Conservation (phyloP, 73 alveolate genomes). For the Paramecium tetraurelia region DNA sequence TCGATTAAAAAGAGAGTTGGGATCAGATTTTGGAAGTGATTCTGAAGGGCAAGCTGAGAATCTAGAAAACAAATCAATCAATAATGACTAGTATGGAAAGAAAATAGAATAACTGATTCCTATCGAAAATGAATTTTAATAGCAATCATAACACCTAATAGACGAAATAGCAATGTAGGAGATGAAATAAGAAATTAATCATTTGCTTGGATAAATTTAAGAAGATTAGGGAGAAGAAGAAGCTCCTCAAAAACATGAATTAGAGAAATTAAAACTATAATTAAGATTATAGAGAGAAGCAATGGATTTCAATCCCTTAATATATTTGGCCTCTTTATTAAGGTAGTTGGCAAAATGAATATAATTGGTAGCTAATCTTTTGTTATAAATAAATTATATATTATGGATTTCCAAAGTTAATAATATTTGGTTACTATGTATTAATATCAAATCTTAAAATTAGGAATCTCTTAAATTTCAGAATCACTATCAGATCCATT, state of each 20-base stretch:
- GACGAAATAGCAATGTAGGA: conserved; percentile 26
- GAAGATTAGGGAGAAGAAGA: conserved; percentile 50
- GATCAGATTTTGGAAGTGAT: neutral
- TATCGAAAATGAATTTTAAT: neutral
- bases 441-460: neutral
- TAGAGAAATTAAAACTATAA: conserved; percentile 35
- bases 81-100: neutral
- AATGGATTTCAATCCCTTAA: conserved; percentile 50
- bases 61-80: neutral
- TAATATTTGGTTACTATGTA: neutral
- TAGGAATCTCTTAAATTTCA: neutral
- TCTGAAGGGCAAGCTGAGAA: neutral
- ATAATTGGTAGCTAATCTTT: neutral
- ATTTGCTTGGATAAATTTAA: neutral
- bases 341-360: neutral
- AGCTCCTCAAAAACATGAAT: conserved; percentile 4
- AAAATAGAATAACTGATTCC: neutral
- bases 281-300: conserved; percentile 52
- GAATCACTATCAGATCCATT: neutral
- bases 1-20: conserved; percentile 54
- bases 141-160: neutral
- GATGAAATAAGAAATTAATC: neutral
- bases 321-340: conserved; percentile 32
- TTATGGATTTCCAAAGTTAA: neutral
- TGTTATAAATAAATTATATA: neutral